Evolutionary conservation across 2,329 filamentous ascomycete species (phyloP).

Genomic region (Paraconiothyrium sp.): DNA sequence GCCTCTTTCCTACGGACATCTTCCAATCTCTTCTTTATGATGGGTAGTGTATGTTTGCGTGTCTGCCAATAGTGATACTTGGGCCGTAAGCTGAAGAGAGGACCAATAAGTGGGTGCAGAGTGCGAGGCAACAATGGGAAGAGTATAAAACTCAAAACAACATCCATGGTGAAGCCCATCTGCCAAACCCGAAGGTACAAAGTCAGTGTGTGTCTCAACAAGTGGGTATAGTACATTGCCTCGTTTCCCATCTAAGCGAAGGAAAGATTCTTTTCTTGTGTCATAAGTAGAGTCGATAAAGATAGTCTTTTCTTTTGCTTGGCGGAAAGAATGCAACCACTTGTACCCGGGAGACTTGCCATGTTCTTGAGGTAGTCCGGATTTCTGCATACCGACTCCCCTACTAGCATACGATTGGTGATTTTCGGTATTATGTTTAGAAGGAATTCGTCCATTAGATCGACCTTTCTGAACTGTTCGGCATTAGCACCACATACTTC

Average conservation of each 20-base stretch:
- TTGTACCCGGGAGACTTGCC: not conserved
- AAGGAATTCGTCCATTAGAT: slow-evolving; percentile 47
- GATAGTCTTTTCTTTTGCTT: too few relatives aligned
- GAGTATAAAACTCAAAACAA: slow-evolving; percentile 50
- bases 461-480: slow-evolving; percentile 47
- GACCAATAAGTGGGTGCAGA: slow-evolving; percentile 61
- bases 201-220: too few relatives aligned
- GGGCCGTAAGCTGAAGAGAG: slow-evolving; percentile 57
- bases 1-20: slow-evolving; percentile 56
- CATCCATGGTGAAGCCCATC: slow-evolving; percentile 60
- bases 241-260: too few relatives aligned
- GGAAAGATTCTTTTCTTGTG: too few relatives aligned
- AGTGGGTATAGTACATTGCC: too few relatives aligned
- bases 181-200: too few relatives aligned
- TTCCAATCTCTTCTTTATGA: slow-evolving; percentile 61
- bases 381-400: slow-evolving; percentile 57
- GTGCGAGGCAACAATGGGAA: slow-evolving; percentile 59
- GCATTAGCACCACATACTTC: slow-evolving; percentile 50
- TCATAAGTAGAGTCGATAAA: too few relatives aligned
- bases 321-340: too few relatives aligned
- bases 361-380: slow-evolving; percentile 58
- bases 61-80: slow-evolving; percentile 59
- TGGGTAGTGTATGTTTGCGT: slow-evolving; percentile 55
- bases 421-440: slow-evolving; percentile 52
- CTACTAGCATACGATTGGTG: slow-evolving; percentile 58